Conservation (phyloP, 2,329 filamentous ascomycete species). For the Xylariomycetidae sp. region DNA sequence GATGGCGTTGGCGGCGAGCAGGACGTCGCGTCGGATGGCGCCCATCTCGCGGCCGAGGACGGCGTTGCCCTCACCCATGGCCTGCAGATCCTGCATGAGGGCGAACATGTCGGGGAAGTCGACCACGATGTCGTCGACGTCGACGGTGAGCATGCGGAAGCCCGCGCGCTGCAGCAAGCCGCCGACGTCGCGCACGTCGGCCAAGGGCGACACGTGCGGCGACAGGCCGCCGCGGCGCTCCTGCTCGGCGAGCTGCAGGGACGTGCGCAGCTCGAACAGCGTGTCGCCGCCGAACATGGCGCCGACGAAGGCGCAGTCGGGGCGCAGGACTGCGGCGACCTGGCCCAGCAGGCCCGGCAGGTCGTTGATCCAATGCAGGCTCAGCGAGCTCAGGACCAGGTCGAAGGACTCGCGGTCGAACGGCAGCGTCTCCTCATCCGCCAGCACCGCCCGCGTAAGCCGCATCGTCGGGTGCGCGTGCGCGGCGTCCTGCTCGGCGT, state of each 20-base stretch:
- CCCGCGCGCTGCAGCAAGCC: constrained; percentile 79
- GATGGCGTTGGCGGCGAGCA: constrained; percentile 82
- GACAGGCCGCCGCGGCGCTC: constrained; percentile 88
- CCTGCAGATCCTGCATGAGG: constrained; percentile 88
- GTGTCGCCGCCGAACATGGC: constrained; percentile 97
- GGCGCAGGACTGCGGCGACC: constrained; percentile 81
- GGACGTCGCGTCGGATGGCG: constrained; percentile 69
- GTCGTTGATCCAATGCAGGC: constrained; percentile 97
- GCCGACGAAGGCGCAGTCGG: constrained; percentile 85
- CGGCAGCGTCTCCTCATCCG: constrained; percentile 67
- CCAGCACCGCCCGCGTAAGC: constrained; percentile 69
- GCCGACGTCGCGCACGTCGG: constrained; percentile 86
- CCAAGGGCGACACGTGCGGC: constrained; percentile 83
- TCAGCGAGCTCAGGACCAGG: constrained; percentile 81
- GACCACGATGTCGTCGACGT: constrained; percentile 94
- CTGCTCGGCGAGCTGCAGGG: constrained; percentile 84
- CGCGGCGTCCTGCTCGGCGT: constrained; percentile 60
- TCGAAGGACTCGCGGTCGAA: constrained; percentile 76
- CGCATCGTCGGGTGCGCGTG: constrained; percentile 72
- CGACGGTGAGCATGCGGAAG: constrained; percentile 93
- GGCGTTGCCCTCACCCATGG: constrained; percentile 94
- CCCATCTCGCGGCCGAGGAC: constrained; percentile 80
- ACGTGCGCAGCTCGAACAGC: constrained; percentile 87
- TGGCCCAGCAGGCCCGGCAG: constrained; percentile 78
- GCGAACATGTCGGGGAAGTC: constrained; percentile 88